A percentile compares a stretch with the other conserved stretches of the same genome.
Evolutionary conservation across 177 flowering plant species (phyloP).

Genomic region (Vitis hybrid): DNA sequence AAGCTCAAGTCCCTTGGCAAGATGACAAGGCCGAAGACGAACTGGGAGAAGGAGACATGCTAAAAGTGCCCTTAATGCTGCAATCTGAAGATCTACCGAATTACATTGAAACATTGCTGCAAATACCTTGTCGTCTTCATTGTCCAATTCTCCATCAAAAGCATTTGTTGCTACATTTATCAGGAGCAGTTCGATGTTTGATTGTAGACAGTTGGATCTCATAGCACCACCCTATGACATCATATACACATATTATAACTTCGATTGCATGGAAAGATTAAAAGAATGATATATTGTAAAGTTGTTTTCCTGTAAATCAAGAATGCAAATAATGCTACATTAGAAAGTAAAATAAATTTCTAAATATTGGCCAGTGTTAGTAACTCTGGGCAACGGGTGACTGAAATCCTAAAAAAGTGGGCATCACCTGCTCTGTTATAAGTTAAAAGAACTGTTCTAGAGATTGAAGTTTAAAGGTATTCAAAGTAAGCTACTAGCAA

Average conservation of each 20-base stretch:
- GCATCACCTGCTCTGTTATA: no score
- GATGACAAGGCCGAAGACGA: background rate
- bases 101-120: background rate
- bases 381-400: no score
- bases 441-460: no score
- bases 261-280: background rate
- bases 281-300: background rate
- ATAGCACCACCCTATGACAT: constrained; percentile 3
- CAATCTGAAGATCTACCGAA: constrained; percentile 4
- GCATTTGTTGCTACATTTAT: constrained; percentile 7
- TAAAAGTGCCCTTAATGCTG: constrained; percentile 6
- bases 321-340: background rate
- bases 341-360: no score
- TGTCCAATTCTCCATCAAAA: constrained; percentile 4
- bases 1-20: constrained; percentile 4
- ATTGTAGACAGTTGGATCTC: constrained; percentile 1
- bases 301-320: background rate
- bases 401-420: no score
- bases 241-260: background rate
- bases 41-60: constrained; percentile 4
- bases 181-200: constrained; percentile 2
- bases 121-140: background rate
- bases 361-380: no score
- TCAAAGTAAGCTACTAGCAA: no score
- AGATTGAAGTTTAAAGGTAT: no score